These are phyloP conservation scores for Saprolegnia parasitica DNA, from an alignment of 352 stramenopile species.

Conservation along the genomic window DNA sequence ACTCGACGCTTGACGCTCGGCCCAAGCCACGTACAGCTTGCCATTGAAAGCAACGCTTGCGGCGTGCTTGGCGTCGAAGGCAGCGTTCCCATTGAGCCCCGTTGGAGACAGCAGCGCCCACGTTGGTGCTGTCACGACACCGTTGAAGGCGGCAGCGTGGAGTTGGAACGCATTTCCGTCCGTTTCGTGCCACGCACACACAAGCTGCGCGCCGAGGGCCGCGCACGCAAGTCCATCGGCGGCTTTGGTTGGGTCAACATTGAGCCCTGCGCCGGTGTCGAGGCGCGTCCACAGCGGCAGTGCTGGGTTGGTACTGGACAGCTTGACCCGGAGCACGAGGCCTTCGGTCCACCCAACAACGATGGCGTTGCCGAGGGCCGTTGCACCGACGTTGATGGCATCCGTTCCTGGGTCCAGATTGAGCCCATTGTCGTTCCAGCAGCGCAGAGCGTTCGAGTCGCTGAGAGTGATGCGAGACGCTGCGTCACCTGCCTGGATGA, in stretches of 20 bases:
- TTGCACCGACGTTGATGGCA: background rate
- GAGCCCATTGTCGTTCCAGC: conserved; percentile 44
- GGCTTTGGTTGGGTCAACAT: conserved; percentile 38
- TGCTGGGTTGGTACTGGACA: conserved; percentile 13
- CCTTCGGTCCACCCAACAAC: conserved; percentile 10
- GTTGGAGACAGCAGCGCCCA: background rate
- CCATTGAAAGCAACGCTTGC: conserved; percentile 32
- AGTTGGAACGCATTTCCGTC: conserved; percentile 12
- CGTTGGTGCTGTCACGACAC: conserved; percentile 33
- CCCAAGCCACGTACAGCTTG: conserved; percentile 52
- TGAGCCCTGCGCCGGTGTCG: conserved; percentile 35
- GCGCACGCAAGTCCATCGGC: conserved; percentile 22
- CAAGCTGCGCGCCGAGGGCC: background rate
- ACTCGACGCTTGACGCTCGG: conserved; percentile 39
- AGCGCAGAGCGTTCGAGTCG: conserved; percentile 17
- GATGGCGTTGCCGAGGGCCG: background rate
- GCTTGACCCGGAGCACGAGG: background rate
- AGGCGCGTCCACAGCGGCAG: conserved; percentile 19
- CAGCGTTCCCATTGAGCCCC: conserved; percentile 44
- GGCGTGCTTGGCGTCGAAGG: conserved; percentile 37
- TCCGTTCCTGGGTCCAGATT: conserved; percentile 27
- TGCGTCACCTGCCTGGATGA: conserved; percentile 40
- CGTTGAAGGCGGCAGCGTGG: conserved; percentile 43
- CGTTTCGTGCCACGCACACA: conserved; percentile 19
- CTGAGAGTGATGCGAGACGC: conserved; percentile 38